Conservation (phyloP, 169 alveolate species). For the Plasmodium gonderi region DNA sequence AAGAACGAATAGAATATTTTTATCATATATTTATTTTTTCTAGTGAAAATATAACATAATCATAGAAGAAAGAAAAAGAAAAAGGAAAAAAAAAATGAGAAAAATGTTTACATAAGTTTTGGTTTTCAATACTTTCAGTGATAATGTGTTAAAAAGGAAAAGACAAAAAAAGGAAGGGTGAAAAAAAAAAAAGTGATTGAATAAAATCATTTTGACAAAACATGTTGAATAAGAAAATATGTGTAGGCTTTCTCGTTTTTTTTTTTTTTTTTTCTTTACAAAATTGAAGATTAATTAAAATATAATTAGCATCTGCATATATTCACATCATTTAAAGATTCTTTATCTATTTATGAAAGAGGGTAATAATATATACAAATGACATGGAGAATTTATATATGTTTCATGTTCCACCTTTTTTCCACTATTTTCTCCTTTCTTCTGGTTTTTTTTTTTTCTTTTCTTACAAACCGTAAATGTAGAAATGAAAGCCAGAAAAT, state of each 20-base stretch:
- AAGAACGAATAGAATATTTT: neutral
- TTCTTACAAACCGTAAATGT: neutral
- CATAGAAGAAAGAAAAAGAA: too few relatives aligned
- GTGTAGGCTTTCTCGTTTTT: neutral
- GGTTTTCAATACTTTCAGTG: neutral
- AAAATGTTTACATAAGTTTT: neutral
- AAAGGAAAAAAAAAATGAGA: neutral
- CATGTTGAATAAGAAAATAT: neutral
- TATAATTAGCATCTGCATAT: neutral
- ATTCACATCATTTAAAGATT: neutral
- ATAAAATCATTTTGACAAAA: neutral
- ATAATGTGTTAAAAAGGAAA: neutral
- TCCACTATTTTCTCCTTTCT: neutral
- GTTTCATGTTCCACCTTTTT: neutral
- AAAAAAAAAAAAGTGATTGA: neutral
- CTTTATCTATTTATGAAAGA: neutral
- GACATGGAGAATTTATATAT: neutral
- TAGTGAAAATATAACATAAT: too few relatives aligned
- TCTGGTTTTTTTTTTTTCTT: neutral
- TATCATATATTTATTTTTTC: neutral
- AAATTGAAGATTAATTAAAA: neutral
- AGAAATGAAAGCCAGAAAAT: constrained; percentile 22
- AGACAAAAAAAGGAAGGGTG: neutral
- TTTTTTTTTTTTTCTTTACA: neutral
- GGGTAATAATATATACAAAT: neutral